Evolutionary conservation across 2,329 filamentous ascomycete genomes (phyloP), one percentile per base, ranked within the genome.

Genomic region (Penicillium sp.): DNA sequence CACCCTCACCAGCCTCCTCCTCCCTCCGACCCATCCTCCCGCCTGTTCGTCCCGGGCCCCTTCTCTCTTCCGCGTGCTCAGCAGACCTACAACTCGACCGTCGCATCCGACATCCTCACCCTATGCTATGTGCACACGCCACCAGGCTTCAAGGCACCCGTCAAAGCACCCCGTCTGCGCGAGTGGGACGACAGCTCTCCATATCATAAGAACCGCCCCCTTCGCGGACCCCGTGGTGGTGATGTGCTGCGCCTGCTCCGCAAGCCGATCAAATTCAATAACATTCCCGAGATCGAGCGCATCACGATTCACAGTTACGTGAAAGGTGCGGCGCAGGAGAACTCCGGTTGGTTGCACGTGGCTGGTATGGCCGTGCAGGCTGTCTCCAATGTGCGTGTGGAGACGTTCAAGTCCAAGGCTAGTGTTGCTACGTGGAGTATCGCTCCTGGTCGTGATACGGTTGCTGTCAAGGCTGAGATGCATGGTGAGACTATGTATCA

Each of bases 1-100:
- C 93, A 98, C 76, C 95, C 95, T 54, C 88, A 97, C 72, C 92
- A 97, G 80, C 91, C 92, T 61, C 94, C 92, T n/a, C 85, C 88
- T 42, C 85, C 88, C 55, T 95, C 93, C 64, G 91, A 97, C 71
- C 93, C 93, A 0, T 85, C 89, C 30, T 97, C 95, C 61, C 90
- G 95, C 74, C 84, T 92, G 73, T 99, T 95, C 77, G 83, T 91
- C 28, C 93, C 95, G 0, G 95, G 95, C 0, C 95, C 95, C 1
- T 99, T 98, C 83, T 90, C 89, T 73, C 83, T 91, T 53, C 91
- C 94, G 13, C 90, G 95, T 57, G 84, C 97, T 61, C 88, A 92
- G 78, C 92, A 98, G 78, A 97, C 94, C 52, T 97, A 91, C 82
- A 85, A 95, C 73, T 87, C 87, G 69, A 97, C 93, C 62, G 85